phyloP scores from a whole-genome alignment of 129 eudicot genomes.

The Pulicaria dysenterica region DNA sequence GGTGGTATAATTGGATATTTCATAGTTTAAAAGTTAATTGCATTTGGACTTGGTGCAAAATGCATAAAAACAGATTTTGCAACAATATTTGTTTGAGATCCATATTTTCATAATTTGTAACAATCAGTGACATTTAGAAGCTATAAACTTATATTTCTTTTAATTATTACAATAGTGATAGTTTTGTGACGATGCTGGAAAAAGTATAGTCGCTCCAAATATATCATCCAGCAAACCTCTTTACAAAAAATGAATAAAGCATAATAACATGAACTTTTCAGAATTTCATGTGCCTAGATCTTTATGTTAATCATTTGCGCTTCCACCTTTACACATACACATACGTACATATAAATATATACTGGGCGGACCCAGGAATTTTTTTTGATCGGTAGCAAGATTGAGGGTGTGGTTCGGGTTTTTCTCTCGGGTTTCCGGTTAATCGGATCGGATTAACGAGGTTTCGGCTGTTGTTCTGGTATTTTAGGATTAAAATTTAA shows the following conservation, averaged over 20 bases:
- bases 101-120: background rate
- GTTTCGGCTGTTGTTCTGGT: too few species aligned
- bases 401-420: too few species aligned
- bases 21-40: too few species aligned
- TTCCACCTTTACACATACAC: background rate
- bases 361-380: too few species aligned
- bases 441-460: too few species aligned
- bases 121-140: background rate
- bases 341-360: too few species aligned
- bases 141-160: background rate
- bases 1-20: too few species aligned
- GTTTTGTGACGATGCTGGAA: background rate
- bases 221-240: conserved; percentile 12
- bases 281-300: conserved; percentile 30
- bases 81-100: background rate
- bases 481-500: too few species aligned
- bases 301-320: conserved; percentile 27
- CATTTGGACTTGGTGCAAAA: background rate
- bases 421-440: too few species aligned
- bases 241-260: conserved; percentile 20
- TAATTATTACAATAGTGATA: background rate
- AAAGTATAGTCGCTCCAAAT: conserved; percentile 21
- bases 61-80: background rate
- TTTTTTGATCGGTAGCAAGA: too few species aligned
- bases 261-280: conserved; percentile 32